Evolutionary conservation across 2,329 filamentous ascomycete species (phyloP), one percentile per base, ranked within the genome.

Genomic region (Penicillium aurantiogriseum): DNA sequence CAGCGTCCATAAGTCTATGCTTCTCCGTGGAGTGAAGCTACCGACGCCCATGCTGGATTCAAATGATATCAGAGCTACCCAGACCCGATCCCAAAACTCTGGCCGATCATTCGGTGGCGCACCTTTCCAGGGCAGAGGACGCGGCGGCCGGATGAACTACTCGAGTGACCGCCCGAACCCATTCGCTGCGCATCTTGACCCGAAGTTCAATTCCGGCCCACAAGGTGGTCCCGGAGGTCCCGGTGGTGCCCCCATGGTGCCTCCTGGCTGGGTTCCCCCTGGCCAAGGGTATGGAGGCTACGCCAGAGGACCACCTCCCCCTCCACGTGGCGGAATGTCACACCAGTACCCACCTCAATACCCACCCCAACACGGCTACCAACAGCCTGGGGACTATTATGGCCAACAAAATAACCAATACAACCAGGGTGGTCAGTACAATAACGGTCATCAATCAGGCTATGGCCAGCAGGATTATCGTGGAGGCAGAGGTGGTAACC

Each of bases 1-100:
- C 10, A 84, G 90, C 66, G 79, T 85, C 5, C 94, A 99, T 77
- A 97, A 97, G 72, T 97, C 92, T 6, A 95, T 96, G 89, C 83
- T 99, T 15, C 82, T 99, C 36, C 88, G 91, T 3, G 94, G 94
- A 13, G 87, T 92, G 39, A 86, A 88, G 66, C 82, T 92, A 56
- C 85, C 89, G 5, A 77, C 82, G 2, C 85, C 90, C 2, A 88
- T 86, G 10, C 83, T 99, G 1, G 89, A 90, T 56, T 82, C 85
- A 35, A 84, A 83, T 57, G 92, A 97, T 69, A 85, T 93, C 53
- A 88, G 92, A 62, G 81, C 84, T 8, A 83, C 92, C 43, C 85
- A 86, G 69, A 82, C 83, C 52, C 87, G 88, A 70, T 80, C 88
- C 35, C 79, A 83, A 54, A 83, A 84, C 59, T 81, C 83, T 23